phyloP scores from a whole-genome alignment of 83 land plant genomes.

The Diphasiastrum complanatum region DNA sequence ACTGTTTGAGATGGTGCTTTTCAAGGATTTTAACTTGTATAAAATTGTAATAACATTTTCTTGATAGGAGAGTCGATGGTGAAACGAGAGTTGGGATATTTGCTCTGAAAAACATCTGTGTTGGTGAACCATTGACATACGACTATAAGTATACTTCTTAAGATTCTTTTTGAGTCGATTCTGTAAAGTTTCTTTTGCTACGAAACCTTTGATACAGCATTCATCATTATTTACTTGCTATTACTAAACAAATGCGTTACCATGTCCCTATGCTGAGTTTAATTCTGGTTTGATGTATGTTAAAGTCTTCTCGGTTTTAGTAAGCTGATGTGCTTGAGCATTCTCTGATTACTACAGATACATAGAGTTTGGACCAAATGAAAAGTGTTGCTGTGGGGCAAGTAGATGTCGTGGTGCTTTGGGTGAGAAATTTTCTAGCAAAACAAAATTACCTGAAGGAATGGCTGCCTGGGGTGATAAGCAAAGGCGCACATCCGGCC shows the following conservation, averaged over 20 bases:
- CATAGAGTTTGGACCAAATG: conserved; percentile 28
- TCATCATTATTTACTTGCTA: no score
- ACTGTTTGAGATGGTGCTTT: no score
- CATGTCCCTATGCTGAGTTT: background rate
- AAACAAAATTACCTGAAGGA: no score
- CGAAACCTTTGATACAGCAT: background rate
- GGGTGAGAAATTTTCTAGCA: conserved; percentile 18
- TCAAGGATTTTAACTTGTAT: no score
- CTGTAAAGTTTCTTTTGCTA: background rate
- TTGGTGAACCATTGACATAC: conserved; percentile 81
- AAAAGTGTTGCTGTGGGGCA: conserved; percentile 29
- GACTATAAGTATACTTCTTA: conserved; percentile 64
- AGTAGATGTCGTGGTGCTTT: conserved; percentile 25
- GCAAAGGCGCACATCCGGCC: no score
- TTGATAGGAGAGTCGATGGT: conserved; percentile 84
- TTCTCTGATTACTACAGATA: no score
- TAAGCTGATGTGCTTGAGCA: no score
- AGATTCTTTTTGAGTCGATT: background rate
- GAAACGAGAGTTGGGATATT: conserved; percentile 89
- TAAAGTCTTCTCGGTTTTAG: background rate
- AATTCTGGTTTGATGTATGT: background rate
- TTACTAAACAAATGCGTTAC: no score
- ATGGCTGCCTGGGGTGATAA: no score
- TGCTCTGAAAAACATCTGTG: conserved; percentile 57
- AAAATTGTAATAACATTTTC: no score